Base-by-base conservation (phyloP, 495 filamentous ascomycete genomes). In the Trichoderma orchidacearum region DNA sequence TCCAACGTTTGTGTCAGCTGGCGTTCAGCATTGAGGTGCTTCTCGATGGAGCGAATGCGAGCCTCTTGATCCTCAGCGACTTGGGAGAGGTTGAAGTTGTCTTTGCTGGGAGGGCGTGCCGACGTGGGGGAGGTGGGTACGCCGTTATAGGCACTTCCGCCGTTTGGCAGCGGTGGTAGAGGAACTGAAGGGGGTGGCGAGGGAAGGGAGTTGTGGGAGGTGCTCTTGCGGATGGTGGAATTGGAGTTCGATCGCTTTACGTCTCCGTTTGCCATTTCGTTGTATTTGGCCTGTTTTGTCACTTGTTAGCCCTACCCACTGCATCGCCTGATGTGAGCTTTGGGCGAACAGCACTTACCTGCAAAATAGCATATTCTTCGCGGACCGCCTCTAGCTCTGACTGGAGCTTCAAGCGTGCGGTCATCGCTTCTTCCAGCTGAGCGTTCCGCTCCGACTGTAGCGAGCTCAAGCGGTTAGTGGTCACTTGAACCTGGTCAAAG, bases 21-120 rank as follows among this genome's bases (percentile, higher is more conserved):
- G 68, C 95, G 96, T 75, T 98, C 93, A 27, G 94, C 91, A 59
- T 85, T 86, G 30, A 98, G 80, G 66, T 97, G 90, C 75, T 96
- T 96, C 75, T 97, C 93, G 60, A 98, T 95, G 25, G 90, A 92
- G 50, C 86, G 84, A 65, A 98, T 94, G 51, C 90, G 92, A 35
- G 86, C 84, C 68, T 97, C 94, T 66, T 95, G 90, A 60, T 98
- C 93, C 61, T 97, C 92, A 64, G 88, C 83, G 52, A 87, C 80
- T 59, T 90, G 87, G 28, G 80, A 75, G 51, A 77, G 75, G 52
- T 80, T 82, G 56, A 92, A 77, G 29, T 57, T 51, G 62, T 96
- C 91, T 62, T 92, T 94, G 74, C 85, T 90, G 15, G 82, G 75
- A 56, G 89, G 89, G 6, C 89, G 84, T 25, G 32, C 9, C 51